phyloP scores from a whole-genome alignment of 352 stramenopile species.

The Blastocystis sp. region DNA sequence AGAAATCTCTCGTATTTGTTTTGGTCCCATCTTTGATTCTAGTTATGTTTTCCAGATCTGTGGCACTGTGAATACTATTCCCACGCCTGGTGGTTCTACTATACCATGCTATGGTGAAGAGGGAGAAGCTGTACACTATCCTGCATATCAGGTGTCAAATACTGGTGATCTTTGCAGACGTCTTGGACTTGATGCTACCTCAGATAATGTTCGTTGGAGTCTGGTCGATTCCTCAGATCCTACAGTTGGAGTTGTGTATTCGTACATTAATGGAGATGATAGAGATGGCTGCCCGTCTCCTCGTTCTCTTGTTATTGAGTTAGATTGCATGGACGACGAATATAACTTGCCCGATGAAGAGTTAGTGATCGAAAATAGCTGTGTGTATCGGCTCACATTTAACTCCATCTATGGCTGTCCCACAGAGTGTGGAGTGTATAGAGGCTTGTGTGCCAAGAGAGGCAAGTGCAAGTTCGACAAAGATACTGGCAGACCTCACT shows the following conservation, averaged over 20 bases:
- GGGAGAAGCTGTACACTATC: conserved; percentile 10
- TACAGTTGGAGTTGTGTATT: conserved; percentile 42
- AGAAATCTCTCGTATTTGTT: conserved; percentile 19
- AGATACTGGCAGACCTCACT: conserved; percentile 37
- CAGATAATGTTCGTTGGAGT: conserved; percentile 30
- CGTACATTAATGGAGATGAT: conserved; percentile 55
- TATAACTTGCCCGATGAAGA: conserved; percentile 50
- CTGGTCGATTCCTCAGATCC: conserved; percentile 27
- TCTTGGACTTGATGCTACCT: conserved; percentile 3
- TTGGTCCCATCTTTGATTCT: not conserved
- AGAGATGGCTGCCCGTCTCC: not conserved
- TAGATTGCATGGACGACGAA: conserved; percentile 1
- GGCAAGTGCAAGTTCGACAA: conserved; percentile 55
- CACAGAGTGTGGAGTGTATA: conserved; percentile 13
- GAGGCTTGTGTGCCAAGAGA: conserved; percentile 23
- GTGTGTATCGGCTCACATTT: not conserved
- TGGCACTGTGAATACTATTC: conserved; percentile 35
- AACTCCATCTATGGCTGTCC: conserved; percentile 59
- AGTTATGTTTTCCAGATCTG: conserved; percentile 55
- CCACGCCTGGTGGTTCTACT: not conserved
- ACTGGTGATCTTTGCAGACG: not conserved
- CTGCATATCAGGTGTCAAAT: conserved; percentile 46
- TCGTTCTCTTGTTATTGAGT: conserved; percentile 5
- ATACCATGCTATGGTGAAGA: conserved; percentile 11
- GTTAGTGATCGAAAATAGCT: not conserved